These are phyloP conservation scores for Tetrastigma voinierianum DNA, from an alignment of 164 flowering plant species.

Conservation along the genomic window DNA sequence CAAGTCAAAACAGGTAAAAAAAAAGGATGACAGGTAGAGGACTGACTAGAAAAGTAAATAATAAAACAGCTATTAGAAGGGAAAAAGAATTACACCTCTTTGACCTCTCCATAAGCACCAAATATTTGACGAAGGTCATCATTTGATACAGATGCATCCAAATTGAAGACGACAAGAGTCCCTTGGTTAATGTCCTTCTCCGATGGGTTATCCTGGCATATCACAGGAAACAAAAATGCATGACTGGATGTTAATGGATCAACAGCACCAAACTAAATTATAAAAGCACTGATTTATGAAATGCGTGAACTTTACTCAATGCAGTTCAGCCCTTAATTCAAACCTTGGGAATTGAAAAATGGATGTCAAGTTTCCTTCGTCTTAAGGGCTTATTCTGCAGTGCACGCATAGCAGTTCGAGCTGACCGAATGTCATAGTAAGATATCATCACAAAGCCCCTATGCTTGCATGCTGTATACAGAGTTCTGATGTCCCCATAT, in stretches of 20 bases:
- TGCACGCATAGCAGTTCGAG: slow-evolving; percentile 96
- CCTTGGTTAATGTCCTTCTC: slow-evolving; percentile 98
- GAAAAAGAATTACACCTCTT: slow-evolving; percentile 57
- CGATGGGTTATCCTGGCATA: slow-evolving; percentile 86
- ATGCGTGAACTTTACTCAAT: too few relatives aligned
- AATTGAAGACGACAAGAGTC: slow-evolving; percentile 89
- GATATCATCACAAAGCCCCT: slow-evolving; percentile 65
- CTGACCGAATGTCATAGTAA: slow-evolving; percentile 94
- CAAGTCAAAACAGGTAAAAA: slow-evolving; percentile 6
- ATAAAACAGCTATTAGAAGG: not conserved
- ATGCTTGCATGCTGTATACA: slow-evolving; percentile 60
- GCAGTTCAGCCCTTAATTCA: not conserved
- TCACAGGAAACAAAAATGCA: slow-evolving; percentile 8
- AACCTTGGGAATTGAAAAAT: slow-evolving; percentile 99
- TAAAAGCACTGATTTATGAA: not conserved
- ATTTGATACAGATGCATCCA: slow-evolving; percentile 92
- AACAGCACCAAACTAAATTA: slow-evolving; percentile 2
- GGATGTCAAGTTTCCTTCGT: slow-evolving; percentile 95
- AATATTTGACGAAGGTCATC: slow-evolving; percentile 87
- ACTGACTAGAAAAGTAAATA: not conserved
- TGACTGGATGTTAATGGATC: not conserved
- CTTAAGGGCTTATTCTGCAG: slow-evolving; percentile 89
- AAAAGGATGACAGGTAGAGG: slow-evolving; percentile 2
- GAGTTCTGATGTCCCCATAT: slow-evolving; percentile 55
- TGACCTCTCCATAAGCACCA: slow-evolving; percentile 93